phyloP scores from a whole-genome alignment of 1,284 basidiomycete genomes.

The Apiotrichum porosum region DNA sequence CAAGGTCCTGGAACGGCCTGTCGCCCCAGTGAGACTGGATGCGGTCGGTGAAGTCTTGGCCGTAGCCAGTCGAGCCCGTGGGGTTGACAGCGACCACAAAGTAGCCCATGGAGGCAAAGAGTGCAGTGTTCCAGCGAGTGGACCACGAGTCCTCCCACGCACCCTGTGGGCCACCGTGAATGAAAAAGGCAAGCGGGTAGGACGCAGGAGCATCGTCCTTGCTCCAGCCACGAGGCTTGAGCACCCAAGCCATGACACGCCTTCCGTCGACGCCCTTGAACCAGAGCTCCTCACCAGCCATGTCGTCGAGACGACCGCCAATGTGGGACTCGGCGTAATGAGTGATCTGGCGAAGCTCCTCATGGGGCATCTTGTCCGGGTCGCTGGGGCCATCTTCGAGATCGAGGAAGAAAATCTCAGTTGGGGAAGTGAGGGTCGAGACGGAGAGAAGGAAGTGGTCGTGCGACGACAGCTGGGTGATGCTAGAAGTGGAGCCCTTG shows the following conservation, averaged over 20 bases:
- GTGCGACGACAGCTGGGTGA: constrained; percentile 7
- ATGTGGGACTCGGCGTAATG: constrained; percentile 42
- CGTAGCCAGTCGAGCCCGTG: constrained; percentile 81
- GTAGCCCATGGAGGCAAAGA: constrained; percentile 57
- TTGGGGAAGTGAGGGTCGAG: constrained; percentile 21
- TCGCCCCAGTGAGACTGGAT: constrained; percentile 48
- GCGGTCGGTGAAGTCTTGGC: constrained; percentile 78
- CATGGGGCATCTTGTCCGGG: constrained; percentile 36
- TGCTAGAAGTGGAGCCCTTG: constrained; percentile 29
- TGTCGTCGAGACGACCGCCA: constrained; percentile 54
- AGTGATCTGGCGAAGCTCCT: constrained; percentile 62
- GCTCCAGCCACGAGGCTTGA: constrained; percentile 70
- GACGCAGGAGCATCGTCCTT: constrained; percentile 57
- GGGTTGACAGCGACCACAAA: constrained; percentile 80
- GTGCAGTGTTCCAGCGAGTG: constrained; percentile 79
- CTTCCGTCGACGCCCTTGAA: constrained; percentile 70
- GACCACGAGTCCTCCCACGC: constrained; percentile 81
- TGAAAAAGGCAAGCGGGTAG: constrained; percentile 58
- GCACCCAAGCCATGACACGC: constrained; percentile 72
- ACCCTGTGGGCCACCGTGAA: constrained; percentile 51
- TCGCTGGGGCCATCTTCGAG: constrained; percentile 28
- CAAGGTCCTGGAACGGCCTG: constrained; percentile 70
- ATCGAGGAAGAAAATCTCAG: constrained; percentile 41
- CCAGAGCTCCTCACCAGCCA: constrained; percentile 72
- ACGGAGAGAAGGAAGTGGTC: constrained; percentile 21